A percentile compares a stretch with the other conserved stretches of the same genome.
Evolutionary conservation across 495 filamentous ascomycete genomes (phyloP).

Genomic region (Trichodelitschia bisporula): DNA sequence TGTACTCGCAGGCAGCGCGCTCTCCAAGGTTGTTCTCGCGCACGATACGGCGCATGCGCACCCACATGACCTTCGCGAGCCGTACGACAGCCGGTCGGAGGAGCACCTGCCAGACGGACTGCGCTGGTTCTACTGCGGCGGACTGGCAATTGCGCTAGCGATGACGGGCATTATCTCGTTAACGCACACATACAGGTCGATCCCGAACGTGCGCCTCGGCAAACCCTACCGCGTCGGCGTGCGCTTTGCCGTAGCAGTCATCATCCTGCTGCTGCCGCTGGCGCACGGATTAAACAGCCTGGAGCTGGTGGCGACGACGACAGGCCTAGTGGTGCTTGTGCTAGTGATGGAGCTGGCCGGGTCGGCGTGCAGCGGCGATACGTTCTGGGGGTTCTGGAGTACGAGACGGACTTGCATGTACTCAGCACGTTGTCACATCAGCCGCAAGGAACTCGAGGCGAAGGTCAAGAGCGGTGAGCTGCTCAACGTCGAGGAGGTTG

Average conservation of each 20-base stretch:
- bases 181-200: constrained; percentile 19
- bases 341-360: constrained; percentile 26
- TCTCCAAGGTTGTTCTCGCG: constrained; percentile 27
- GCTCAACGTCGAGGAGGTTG: constrained; percentile 18
- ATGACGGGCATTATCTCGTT: constrained; percentile 24
- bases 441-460: constrained; percentile 14
- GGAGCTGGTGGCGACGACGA: constrained; percentile 22
- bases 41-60: constrained; percentile 22
- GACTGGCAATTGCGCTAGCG: constrained; percentile 25
- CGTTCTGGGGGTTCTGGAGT: constrained; percentile 16
- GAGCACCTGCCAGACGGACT: constrained; percentile 20
- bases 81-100: constrained; percentile 20
- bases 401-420: constrained; percentile 13
- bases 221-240: constrained; percentile 23
- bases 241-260: constrained; percentile 21
- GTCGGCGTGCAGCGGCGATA: constrained; percentile 19
- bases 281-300: constrained; percentile 22
- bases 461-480: constrained; percentile 12
- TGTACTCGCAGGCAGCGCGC: constrained; percentile 25
- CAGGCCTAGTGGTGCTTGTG: constrained; percentile 21
- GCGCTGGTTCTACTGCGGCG: constrained; percentile 33
- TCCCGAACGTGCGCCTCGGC: constrained; percentile 17
- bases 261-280: constrained; percentile 24
- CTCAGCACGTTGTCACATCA: constrained; percentile 15
- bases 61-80: constrained; percentile 19